Conservation (phyloP, 2,329 filamentous ascomycete species). For the Trichoderma sp. region DNA sequence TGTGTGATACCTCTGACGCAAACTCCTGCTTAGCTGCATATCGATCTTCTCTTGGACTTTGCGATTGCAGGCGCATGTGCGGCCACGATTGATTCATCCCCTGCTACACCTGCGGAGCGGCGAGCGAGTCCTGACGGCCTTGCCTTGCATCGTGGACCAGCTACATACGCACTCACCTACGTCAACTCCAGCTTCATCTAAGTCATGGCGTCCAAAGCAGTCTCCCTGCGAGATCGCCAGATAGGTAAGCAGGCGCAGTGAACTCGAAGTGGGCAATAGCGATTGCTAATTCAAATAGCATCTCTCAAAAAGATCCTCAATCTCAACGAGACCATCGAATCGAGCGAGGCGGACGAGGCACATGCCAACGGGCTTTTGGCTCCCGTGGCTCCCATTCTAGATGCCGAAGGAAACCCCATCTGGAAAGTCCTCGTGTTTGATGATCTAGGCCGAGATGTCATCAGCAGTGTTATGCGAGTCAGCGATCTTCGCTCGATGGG, state of each 20-base stretch:
- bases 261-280: background rate
- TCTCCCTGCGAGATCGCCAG: conserved; percentile 54
- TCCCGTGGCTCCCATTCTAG: conserved; percentile 76
- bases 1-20: conserved; percentile 9
- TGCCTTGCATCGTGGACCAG: background rate
- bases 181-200: background rate
- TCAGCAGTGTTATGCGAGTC: conserved; percentile 92
- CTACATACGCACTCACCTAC: background rate
- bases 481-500: conserved; percentile 91
- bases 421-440: conserved; percentile 99
- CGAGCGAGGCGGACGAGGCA: conserved; percentile 63
- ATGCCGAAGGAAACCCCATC: conserved; percentile 85
- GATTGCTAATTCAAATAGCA: conserved; percentile 50
- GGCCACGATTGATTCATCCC: background rate
- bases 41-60: background rate
- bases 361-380: conserved; percentile 65
- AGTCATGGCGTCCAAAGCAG: conserved; percentile 50
- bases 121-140: conserved; percentile 9
- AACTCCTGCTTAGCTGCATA: background rate
- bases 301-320: conserved; percentile 96
- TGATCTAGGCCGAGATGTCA: conserved; percentile 86
- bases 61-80: background rate
- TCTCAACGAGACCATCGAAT: conserved; percentile 73
- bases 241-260: conserved; percentile 42
- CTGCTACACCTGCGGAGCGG: conserved; percentile 16